Base-by-base conservation (phyloP, 371 early-diverging fungal genomes). In the Catenaria anguillulae region DNA sequence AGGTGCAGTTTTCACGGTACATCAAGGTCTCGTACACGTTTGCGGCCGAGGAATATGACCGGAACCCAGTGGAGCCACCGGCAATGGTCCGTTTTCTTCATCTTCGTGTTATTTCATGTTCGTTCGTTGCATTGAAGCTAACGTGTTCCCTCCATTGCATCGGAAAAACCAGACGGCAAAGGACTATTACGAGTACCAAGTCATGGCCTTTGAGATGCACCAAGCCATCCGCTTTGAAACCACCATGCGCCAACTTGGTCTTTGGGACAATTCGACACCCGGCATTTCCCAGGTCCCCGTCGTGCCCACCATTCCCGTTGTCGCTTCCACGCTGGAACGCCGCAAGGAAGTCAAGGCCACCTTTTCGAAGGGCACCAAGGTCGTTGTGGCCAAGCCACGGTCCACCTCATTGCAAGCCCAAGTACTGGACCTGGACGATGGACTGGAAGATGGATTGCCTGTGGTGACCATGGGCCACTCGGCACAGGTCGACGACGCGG, bases 161-260 rank as follows among this genome's bases (percentile, higher is more conserved):
- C n/a, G n/a, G n/a, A n/a, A n/a, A n/a, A n/a, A n/a, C n/a, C n/a
- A n/a, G n/a, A 19, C 58, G 12, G 40, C 58, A 0, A 33, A 29
- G 24, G 58, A 58, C 42, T 58, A 58, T 36, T 58, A 58, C 42
- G 58, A 58, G 31, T 58, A 58, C 58, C 58, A 58, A 21, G 43
- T 58, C 15, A 58, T 58, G 8, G 36, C 58, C 29, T 58, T 58
- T 21, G 58, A 58, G 24, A 58, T 58, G 58, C 58, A 58, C 42
- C 58, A 58, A 31, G 36, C 58, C 15, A 58, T 58, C 31, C 31
- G 36, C 17, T 58, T 58, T 26, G 58, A 58, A 10, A 13, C 36
- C 29, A 58, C 58, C 19, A 58, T 58, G 58, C 36, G 43, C 26
- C 58, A 58, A 31, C 58, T 58, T 31, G 58, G 58, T 15, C 33